Evolutionary conservation across 1,284 basidiomycete species (phyloP), one percentile per base, ranked within the genome.

Genomic region (Puccinia hordei): DNA sequence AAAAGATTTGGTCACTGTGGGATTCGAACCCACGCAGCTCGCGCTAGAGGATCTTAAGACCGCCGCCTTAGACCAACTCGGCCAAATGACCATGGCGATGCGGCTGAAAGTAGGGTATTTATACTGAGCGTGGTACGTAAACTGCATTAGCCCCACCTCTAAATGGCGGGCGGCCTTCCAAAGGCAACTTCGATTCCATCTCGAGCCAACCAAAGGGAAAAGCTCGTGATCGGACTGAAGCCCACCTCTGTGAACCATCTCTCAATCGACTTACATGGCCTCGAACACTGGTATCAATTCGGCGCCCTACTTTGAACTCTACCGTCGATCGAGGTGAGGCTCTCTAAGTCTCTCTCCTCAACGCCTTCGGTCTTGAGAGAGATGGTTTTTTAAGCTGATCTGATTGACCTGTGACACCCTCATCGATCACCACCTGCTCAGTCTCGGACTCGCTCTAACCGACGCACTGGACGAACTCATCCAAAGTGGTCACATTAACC

Each of bases 391-490:
- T 1, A 35, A 35, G n/a, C n/a, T 12, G 13, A 10, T n/a, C 44
- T 38, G 6, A 44, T 24, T 33, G 17, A 33, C 24, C 33, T 24
- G 38, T 22, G 2, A 8, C 4, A 30, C 22, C n/a, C 15, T 15
- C n/a, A n/a, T n/a, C 33, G 24, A 9, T 49, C 35, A 33, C 61
- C 41, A 33, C 35, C 81, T 1, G 5, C 22, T 5, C 84, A 98
- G 96, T 83, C 94, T 98, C 86, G 96, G 96, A 59, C 94, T 95
- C 89, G 94, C 96, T 66, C 89, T 99, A 79, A 98, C 96, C n/a
- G 96, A 99, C 88, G 95, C 96, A 82, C 90, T 99, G 83, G 96
- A 99, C 87, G 96, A 99, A 87, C 90, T 99, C 82, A 99, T 99
- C 85, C 97, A 95, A 73, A 93, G 92, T 83, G 96, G 96, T 1